These are phyloP conservation scores for Neonectria coccinea DNA, from an alignment of 2,329 filamentous ascomycete species.

Conservation along the genomic window DNA sequence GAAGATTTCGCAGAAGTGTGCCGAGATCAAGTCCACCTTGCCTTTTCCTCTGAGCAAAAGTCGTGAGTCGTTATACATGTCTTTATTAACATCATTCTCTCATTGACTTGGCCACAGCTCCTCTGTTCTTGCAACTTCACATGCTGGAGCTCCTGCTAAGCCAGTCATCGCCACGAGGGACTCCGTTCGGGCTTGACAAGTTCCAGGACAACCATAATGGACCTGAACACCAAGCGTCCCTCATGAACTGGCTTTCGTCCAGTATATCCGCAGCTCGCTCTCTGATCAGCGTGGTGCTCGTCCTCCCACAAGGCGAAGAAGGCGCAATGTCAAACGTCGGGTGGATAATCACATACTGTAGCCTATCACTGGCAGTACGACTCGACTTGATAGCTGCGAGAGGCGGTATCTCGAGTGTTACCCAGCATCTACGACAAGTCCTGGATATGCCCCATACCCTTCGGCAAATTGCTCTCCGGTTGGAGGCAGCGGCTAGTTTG, in stretches of 20 bases:
- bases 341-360: constrained; percentile 49
- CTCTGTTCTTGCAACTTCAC: constrained; percentile 44
- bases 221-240: constrained; percentile 18
- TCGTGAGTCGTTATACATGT: constrained; percentile 33
- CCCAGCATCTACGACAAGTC: constrained; percentile 41
- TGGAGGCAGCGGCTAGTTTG: constrained; percentile 36
- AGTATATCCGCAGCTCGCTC: constrained; percentile 46
- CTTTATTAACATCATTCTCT: neutral
- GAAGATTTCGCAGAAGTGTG: constrained; percentile 23
- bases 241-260: constrained; percentile 45
- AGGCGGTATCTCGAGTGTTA: constrained; percentile 33
- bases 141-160: constrained; percentile 46
- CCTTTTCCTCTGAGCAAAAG: constrained; percentile 46
- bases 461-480: constrained; percentile 43
- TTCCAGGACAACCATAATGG: constrained; percentile 27
- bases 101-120: constrained; percentile 24
- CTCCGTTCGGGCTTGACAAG: constrained; percentile 44
- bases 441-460: constrained; percentile 45
- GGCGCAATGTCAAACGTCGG: constrained; percentile 46
- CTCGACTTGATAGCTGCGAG: constrained; percentile 45
- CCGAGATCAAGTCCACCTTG: constrained; percentile 36
- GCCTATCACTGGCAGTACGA: constrained; percentile 44
- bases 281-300: constrained; percentile 38
- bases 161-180: constrained; percentile 42
- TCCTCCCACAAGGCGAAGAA: constrained; percentile 44